Base-by-base conservation (phyloP, 179 eudicot genomes). In the Gypsophila paniculata region DNA sequence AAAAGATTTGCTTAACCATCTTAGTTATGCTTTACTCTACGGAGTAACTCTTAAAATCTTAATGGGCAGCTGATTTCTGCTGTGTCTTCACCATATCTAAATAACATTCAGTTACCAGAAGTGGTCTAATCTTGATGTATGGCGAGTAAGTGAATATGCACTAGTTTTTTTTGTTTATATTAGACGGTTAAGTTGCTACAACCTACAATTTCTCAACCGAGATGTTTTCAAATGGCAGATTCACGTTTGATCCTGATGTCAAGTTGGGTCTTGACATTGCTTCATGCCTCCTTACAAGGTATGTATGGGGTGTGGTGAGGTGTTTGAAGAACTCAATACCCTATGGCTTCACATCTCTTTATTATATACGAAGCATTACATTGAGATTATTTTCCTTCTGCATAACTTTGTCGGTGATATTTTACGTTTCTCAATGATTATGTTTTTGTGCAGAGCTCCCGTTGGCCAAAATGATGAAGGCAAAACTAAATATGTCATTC, bases 211-310 rank as follows among this genome's bases (percentile, higher is more conserved):
- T 53, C 29, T 21, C 59, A 39, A 61, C 32, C 68, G 18, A 52
- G 21, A 29, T 49, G 39, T 72, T 76, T 70, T 72, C 36, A 57
- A 68, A 75, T 86, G 74, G 75, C 84, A 93, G 98, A 82, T 94
- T 94, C 82, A 77, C 97, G 61, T 94, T 91, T 84, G 97, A 94
- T 82, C 89, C 99, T 14, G 70, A 76, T 75, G 81, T 80, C 38
- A 87, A 87, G 77, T 86, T 94, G 81, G 99, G 99, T 73, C 97
- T 94, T 74, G 86, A 94, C 86, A 84, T 94, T 79, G 99, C 99
- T 64, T 94, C 99, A 36, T 94, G 99, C 86, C 10, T 94, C 62
- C 72, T 94, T 75, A 94, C 99, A 70, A 91, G 98, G 98, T 90
- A 85, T 18, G 52, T 70, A 65, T 62, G 51, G 59, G 48, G 1